Evolutionary conservation across 2,329 filamentous ascomycete species (phyloP).

Genomic region (Aureobasidium sp.): DNA sequence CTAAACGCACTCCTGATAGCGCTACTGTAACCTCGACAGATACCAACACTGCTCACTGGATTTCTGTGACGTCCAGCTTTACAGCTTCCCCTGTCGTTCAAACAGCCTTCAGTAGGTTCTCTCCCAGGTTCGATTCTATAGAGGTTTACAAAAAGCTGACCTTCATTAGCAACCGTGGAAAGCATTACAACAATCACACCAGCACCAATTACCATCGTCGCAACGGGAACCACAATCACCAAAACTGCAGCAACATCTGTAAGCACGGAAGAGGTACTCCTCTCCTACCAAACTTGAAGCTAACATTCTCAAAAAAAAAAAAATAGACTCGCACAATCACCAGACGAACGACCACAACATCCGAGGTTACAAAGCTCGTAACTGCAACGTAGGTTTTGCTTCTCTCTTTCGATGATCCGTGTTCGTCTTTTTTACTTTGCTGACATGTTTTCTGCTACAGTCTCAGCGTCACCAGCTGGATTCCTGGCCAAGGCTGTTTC

Average conservation of each 20-base stretch:
- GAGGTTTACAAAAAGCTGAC: background rate
- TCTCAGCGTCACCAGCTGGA: background rate
- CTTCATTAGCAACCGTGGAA: background rate
- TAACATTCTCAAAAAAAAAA: background rate
- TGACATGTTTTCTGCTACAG: background rate
- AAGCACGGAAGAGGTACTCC: background rate
- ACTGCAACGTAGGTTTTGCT: conserved; percentile 6
- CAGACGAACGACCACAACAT: conserved; percentile 2
- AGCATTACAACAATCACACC: conserved; percentile 5
- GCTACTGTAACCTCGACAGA: conserved; percentile 29
- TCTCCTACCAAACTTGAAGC: background rate
- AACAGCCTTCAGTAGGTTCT: conserved; percentile 13
- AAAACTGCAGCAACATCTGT: background rate
- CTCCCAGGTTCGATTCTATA: too few species aligned
- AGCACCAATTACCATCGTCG: conserved; percentile 1
- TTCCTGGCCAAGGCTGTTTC: background rate
- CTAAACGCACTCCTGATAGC: conserved; percentile 30
- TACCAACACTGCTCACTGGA: conserved; percentile 16
- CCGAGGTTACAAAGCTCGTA: background rate
- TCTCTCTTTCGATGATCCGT: background rate
- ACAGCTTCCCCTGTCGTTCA: conserved; percentile 22
- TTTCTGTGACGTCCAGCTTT: conserved; percentile 21
- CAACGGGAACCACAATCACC: background rate
- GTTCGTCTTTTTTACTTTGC: background rate
- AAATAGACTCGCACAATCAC: conserved; percentile 4